Conservation (phyloP, 768 basidiomycete genomes). For the Tephrocybe sp. region DNA sequence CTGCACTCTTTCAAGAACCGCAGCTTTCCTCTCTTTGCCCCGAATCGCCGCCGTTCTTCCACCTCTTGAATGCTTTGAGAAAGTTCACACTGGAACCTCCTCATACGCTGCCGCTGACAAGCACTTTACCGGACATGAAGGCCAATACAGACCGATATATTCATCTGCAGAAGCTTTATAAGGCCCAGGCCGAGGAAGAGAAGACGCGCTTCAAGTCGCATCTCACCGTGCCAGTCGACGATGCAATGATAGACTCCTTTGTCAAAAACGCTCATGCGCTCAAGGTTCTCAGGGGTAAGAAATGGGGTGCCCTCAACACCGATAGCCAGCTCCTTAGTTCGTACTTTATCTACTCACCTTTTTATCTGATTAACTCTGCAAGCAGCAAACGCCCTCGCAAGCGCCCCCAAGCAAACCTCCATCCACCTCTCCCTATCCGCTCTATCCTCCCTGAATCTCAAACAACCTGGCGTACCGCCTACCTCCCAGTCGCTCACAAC, state of each 20-base stretch:
- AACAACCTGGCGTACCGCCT: conserved; percentile 30
- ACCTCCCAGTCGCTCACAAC: conserved; percentile 51
- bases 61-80: conserved; percentile 70
- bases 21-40: conserved; percentile 39
- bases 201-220: conserved; percentile 53
- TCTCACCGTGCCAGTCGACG: conserved; percentile 43
- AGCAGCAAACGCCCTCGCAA: conserved; percentile 38
- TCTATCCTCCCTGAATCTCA: conserved; percentile 32
- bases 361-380: not conserved
- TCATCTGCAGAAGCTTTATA: conserved; percentile 82
- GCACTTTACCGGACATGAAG: conserved; percentile 95
- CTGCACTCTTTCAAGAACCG: conserved; percentile 60
- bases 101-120: conserved; percentile 76
- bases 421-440: conserved; percentile 78
- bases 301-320: conserved; percentile 55
- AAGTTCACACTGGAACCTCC: conserved; percentile 56
- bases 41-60: conserved; percentile 68
- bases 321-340: conserved; percentile 46
- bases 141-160: conserved; percentile 84
- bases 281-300: conserved; percentile 59
- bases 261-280: conserved; percentile 80
- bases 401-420: conserved; percentile 51
- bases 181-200: conserved; percentile 69
- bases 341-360: not conserved
- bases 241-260: conserved; percentile 62